Conservation (phyloP, 2,329 filamentous ascomycete species). For the Oidium heveae region DNA sequence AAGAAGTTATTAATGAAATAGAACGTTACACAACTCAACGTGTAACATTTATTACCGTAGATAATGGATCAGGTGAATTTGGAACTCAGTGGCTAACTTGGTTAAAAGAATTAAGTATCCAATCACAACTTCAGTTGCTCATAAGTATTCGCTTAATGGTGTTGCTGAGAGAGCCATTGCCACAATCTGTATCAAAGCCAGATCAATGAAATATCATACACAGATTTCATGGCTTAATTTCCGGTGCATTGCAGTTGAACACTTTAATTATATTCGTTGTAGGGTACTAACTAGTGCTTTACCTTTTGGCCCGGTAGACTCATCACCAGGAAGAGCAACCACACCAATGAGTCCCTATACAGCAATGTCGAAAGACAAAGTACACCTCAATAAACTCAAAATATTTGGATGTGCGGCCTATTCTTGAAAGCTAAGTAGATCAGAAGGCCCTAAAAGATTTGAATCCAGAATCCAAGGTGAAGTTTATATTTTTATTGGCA, state of each 20-base stretch:
- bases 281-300: not conserved
- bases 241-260: not conserved
- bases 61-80: not conserved
- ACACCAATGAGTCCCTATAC: not conserved
- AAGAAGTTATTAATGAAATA: not conserved
- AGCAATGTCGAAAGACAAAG: not conserved
- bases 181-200: not conserved
- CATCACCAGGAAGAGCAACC: not conserved
- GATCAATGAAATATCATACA: not conserved
- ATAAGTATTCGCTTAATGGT: not conserved
- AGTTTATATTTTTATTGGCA: not conserved
- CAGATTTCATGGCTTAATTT: not conserved
- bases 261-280: not conserved
- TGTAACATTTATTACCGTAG: not conserved
- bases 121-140: not conserved
- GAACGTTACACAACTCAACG: not conserved
- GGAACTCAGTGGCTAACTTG: not conserved
- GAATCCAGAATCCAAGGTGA: not conserved
- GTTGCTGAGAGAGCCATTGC: not conserved
- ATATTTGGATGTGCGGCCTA: not conserved
- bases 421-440: not conserved
- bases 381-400: not conserved
- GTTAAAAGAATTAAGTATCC: not conserved
- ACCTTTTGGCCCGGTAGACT: not conserved
- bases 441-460: not conserved